These are phyloP conservation scores for Hyphodiscus sp. DNA, from an alignment of 2,329 filamentous ascomycete genomes.

Conservation along the genomic window DNA sequence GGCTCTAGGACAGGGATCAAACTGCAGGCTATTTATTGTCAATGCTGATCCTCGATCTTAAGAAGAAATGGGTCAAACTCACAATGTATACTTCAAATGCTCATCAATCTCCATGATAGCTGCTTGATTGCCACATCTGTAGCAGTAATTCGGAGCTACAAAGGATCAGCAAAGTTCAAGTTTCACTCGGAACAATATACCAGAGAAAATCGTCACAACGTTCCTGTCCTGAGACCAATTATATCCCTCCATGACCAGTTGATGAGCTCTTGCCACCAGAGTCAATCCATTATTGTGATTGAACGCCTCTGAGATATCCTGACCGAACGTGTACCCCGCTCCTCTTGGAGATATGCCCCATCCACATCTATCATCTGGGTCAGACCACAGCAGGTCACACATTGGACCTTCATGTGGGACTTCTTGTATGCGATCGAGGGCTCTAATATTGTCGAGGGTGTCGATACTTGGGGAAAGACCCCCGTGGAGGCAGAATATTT, in stretches of 20 bases:
- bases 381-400: constrained; percentile 96
- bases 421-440: constrained; percentile 93
- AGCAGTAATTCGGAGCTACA: constrained; percentile 86
- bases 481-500: constrained; percentile 98
- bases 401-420: constrained; percentile 97
- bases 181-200: constrained; percentile 38
- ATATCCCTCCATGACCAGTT: constrained; percentile 98
- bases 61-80: constrained; percentile 38
- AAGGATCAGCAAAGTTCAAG: constrained; percentile 23
- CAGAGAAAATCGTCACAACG: constrained; percentile 97
- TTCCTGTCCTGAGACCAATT: constrained; percentile 99
- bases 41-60: constrained; percentile 16
- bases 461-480: constrained; percentile 94
- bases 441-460: constrained; percentile 90
- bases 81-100: constrained; percentile 99
- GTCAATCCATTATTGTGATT: constrained; percentile 99
- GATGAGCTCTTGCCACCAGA: constrained; percentile 90
- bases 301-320: constrained; percentile 97
- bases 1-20: constrained; percentile 94
- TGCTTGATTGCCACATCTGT: constrained; percentile 96
- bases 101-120: constrained; percentile 99
- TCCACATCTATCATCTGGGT: constrained; percentile 92
- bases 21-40: constrained; percentile 73
- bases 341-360: constrained; percentile 95
- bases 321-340: constrained; percentile 90